Base-by-base conservation (phyloP, 2,329 filamentous ascomycete species). In the Cytospora piceicola region DNA sequence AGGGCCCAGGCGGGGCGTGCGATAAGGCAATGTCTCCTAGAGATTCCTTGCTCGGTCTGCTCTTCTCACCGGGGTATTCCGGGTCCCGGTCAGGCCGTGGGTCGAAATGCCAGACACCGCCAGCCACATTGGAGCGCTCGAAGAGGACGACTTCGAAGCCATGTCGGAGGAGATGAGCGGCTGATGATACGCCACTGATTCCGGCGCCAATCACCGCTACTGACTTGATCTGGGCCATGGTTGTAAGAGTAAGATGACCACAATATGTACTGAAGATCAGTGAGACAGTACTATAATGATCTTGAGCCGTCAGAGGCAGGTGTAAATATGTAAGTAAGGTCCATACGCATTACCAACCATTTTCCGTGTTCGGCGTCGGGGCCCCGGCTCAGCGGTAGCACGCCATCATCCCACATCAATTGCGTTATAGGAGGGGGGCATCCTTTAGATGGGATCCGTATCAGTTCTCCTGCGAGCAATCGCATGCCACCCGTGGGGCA, bases 1-100 rank as follows among this genome's bases (percentile, higher is more conserved):
- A 79, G 81, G 93, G 77, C 55, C 64, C 69, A 86, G 86, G 34
- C 66, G 88, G 74, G 4, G 71, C 72, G 55, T 76, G 74, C 85
- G 55, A 24, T 5, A 67, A 42, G 2, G 52, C 39, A 14, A 63
- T 34, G 9, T 67, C 55, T 15, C 60, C 61, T 15, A 24, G 15
- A 20, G 61, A 46, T 2, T 17, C 24, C 8, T 55, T 24, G 3
- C 30, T 3, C 4, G 5, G 1, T 2, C 3, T 32, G 22, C 12
- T 24, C 0, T 30, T 17, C 9, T 36, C 49, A 64, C 72, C 75
- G 0, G 78, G 77, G 54, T 77, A 80, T 0, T 72, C 61, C 2
- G 76, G 72, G 51, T 76, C 73, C 15, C 70, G 70, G 0, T 76
- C 67, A 7, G 70, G 59, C 6, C 72, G 72, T 14, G 72, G 67